Base-by-base conservation (phyloP, 768 basidiomycete species). In the Rhizopogon vulgaris region DNA sequence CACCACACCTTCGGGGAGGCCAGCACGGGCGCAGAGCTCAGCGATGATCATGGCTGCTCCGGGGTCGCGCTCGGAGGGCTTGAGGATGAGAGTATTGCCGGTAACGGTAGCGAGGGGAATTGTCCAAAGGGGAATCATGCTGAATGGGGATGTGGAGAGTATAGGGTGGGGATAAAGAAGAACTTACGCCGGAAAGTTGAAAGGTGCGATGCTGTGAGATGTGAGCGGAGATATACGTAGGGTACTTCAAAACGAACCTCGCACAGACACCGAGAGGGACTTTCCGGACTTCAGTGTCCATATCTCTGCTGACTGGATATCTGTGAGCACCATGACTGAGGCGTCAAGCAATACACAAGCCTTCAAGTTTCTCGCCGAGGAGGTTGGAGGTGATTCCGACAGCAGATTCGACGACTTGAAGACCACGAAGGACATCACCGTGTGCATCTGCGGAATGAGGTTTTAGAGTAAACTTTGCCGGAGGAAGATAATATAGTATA, bases 41-140 rank as follows among this genome's bases (percentile, higher is more conserved):
- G 94, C 93, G 55, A 99, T 93, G 51, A 99, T 95, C 87, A 96
- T 94, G 6, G 93, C 87, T 12, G 96, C 95, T 43, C 95, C 95
- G 12, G 95, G 95, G 65, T 96, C 94, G 24, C 95, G 84, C 66
- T 99, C 95, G 1, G 90, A 94, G 17, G 95, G 95, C 63, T 99
- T 99, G 55, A 99, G 75, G 54, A 99, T 78, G 38, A 99, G 78
- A 0, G 95, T 93, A 62, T 99, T 99, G 30, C 95, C 95, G 0
- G 91, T 94, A 9, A 85, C 85, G 22, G 83, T 74, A 15, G 93
- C 89, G 80, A 93, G 84, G 40, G 87, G 87, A 58, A 97, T 94
- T 0, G 92, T 86, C 95, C 95, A 98, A 6, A 98, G 75, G 0
- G 94, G 95, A 61, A 97, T 97, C 93, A 95, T 95, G 4, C 87